A percentile compares a stretch with the other conserved stretches of the same genome.
Evolutionary conservation across 78 protist species (phyloP).

Genomic region (Speleostelium caveatum): DNA sequence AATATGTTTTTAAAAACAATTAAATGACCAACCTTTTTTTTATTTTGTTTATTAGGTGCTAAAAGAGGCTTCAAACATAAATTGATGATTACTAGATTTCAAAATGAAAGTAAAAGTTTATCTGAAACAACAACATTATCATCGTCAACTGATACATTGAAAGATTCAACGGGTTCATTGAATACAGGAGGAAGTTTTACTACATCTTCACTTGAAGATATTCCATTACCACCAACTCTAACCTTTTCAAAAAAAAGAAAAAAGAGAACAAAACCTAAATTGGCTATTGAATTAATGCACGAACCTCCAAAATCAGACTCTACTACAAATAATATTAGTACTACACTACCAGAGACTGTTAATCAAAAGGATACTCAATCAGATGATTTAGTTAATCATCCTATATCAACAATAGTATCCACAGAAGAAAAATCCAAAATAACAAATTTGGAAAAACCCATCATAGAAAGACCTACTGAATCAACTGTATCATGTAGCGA

Average conservation of each 20-base stretch:
- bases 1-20: not conserved
- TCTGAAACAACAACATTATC: not conserved
- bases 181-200: not conserved
- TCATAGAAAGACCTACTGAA: no score
- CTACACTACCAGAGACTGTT: no score
- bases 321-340: no score
- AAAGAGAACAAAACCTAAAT: slow-evolving; percentile 5
- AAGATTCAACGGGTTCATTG: not conserved
- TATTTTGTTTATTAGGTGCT: not conserved
- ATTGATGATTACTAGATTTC: slow-evolving; percentile 27
- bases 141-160: not conserved
- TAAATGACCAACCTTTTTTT: not conserved
- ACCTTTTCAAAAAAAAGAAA: slow-evolving; percentile 30
- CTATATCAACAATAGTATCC: no score
- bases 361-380: no score
- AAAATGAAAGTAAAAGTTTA: not conserved
- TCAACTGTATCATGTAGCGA: no score
- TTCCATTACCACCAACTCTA: slow-evolving; percentile 71
- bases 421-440: no score
- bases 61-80: slow-evolving; percentile 76
- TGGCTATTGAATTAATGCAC: not conserved
- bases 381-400: no score
- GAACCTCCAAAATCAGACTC: no score
- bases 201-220: slow-evolving; percentile 26
- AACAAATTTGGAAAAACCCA: no score